A percentile compares a stretch with the other conserved stretches of the same genome.
Conservation (phyloP, 306 rosid genomes). For the Cicer judaicum region DNA sequence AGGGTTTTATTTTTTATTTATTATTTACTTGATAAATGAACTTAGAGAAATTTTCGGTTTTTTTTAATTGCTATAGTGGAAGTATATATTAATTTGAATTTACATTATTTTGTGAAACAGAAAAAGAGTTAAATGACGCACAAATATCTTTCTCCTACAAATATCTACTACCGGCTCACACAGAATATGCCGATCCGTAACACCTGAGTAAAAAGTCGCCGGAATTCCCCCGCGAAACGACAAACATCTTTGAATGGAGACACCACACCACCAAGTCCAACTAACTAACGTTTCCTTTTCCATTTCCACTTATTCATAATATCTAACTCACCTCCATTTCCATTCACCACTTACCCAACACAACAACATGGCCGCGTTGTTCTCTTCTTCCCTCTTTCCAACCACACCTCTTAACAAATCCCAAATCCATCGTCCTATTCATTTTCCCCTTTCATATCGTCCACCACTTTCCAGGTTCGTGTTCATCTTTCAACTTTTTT, state of each 20-base stretch:
- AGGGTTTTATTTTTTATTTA: no score
- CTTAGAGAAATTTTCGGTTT: no score
- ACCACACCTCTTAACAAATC: conserved; percentile 17
- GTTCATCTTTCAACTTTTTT: not conserved
- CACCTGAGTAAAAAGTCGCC: not conserved
- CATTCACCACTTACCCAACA: not conserved
- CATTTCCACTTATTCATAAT: not conserved
- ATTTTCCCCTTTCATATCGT: not conserved
- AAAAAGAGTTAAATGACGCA: not conserved
- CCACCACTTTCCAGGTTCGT: conserved; percentile 32
- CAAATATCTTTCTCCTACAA: not conserved
- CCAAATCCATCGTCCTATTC: not conserved
- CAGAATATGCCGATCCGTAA: conserved; percentile 7
- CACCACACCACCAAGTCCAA: no score
- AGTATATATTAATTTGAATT: no score
- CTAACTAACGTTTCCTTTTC: not conserved
- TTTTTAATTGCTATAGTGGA: no score
- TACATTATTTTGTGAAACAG: no score
- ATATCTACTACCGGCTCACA: not conserved
- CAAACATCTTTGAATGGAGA: not conserved
- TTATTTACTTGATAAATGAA: no score
- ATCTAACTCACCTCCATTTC: not conserved
- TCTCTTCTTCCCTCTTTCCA: conserved; percentile 36
- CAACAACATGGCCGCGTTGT: conserved; percentile 20
- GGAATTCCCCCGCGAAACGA: conserved; percentile 26